These are phyloP conservation scores for Penicillium ochrochloron DNA, from an alignment of 495 filamentous ascomycete species.

Conservation along the genomic window DNA sequence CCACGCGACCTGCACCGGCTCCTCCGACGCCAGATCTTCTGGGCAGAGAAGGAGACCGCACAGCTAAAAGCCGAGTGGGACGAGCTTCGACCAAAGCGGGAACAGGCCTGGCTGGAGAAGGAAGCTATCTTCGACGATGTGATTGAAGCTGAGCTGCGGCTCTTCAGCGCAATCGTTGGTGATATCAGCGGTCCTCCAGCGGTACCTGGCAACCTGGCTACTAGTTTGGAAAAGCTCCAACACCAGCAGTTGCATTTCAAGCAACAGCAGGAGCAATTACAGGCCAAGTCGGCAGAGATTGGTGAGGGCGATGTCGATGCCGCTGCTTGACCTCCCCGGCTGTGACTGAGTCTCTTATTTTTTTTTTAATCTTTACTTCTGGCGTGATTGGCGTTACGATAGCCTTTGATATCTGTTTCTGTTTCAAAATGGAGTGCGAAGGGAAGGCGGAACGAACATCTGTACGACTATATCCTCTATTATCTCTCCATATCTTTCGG, in stretches of 20 bases:
- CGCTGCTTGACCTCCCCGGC: conserved; percentile 3
- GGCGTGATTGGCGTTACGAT: conserved; percentile 21
- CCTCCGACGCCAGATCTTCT: conserved; percentile 76
- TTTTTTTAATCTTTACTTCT: neutral
- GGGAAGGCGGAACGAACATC: conserved; percentile 12
- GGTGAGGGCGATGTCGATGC: conserved; percentile 20
- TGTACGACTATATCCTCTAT: conserved; percentile 33
- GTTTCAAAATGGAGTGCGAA: conserved; percentile 13
- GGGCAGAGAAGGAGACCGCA: conserved; percentile 74
- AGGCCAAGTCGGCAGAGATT: conserved; percentile 22
- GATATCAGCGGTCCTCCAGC: conserved; percentile 20
- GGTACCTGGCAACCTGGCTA: conserved; percentile 25
- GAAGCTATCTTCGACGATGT: conserved; percentile 67
- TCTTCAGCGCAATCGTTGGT: conserved; percentile 45
- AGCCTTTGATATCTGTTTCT: conserved; percentile 5
- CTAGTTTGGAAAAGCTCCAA: conserved; percentile 35
- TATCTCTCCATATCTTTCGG: neutral
- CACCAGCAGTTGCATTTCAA: conserved; percentile 33
- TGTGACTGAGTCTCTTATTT: neutral
- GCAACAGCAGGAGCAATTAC: conserved; percentile 30
- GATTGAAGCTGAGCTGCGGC: conserved; percentile 59
- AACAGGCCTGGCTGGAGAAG: conserved; percentile 84
- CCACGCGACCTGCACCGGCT: conserved; percentile 72
- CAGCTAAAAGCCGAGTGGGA: conserved; percentile 67
- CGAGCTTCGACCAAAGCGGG: conserved; percentile 65